Percentiles rank a stretch among this genome's conserved stretches.
Conservation (phyloP, 768 basidiomycete species). For the Kwoniella dendrophila region DNA sequence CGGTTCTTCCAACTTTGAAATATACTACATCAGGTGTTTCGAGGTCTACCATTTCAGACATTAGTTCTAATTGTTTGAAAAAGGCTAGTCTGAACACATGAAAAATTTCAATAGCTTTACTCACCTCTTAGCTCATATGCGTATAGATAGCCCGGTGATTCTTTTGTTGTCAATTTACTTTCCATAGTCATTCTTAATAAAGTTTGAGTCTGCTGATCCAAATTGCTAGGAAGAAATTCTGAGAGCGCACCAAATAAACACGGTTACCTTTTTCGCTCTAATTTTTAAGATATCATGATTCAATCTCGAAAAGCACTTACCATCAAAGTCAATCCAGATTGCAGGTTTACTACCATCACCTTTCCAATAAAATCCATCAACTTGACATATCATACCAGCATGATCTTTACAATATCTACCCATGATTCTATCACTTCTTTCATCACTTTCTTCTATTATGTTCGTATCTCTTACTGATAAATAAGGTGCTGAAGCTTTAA, state of each 20-base stretch:
- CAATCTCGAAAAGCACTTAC: conserved; percentile 35
- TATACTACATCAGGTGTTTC: conserved; percentile 39
- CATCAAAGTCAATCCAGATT: conserved; percentile 48
- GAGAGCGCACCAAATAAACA: no score
- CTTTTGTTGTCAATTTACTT: conserved; percentile 47
- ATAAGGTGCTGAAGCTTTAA: conserved; percentile 45
- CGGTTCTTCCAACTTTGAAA: conserved; percentile 54
- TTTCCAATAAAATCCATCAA: conserved; percentile 50
- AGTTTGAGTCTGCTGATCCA: conserved; percentile 53
- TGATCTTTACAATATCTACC: conserved; percentile 54
- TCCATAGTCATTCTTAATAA: conserved; percentile 53
- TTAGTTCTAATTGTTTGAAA: no score
- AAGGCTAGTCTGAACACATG: background rate
- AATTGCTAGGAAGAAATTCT: conserved; percentile 49
- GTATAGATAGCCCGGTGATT: conserved; percentile 51
- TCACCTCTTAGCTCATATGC: conserved; percentile 53
- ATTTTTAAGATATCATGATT: no score
- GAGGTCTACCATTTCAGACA: conserved; percentile 50
- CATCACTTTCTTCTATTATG: conserved; percentile 4
- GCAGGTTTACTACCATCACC: conserved; percentile 12
- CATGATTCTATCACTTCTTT: conserved; percentile 15
- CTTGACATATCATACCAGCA: conserved; percentile 50
- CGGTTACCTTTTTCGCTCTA: no score
- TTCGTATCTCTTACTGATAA: conserved; percentile 18
- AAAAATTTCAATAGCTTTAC: background rate